phyloP scores from a whole-genome alignment of 495 filamentous ascomycete genomes.

The Venustampulla echinocandica region DNA sequence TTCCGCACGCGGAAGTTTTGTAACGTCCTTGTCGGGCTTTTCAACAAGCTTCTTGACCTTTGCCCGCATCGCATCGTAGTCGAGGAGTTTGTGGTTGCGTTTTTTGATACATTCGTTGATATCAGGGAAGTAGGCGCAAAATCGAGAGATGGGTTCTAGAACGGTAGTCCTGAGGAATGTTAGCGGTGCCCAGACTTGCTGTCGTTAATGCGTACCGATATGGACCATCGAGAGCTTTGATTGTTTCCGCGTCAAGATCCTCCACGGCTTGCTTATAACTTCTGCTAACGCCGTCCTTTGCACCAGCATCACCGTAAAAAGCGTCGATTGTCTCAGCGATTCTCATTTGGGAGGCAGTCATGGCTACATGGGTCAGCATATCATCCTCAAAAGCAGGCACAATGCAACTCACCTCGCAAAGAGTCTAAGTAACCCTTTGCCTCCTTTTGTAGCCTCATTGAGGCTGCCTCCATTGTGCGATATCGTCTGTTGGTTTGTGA shows the following conservation, averaged over 20 bases:
- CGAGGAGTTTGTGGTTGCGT: conserved; percentile 91
- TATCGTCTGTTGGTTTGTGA: conserved; percentile 56
- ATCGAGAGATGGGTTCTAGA: conserved; percentile 85
- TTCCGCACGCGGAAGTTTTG: conserved; percentile 87
- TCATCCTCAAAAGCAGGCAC: not conserved
- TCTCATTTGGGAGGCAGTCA: conserved; percentile 99
- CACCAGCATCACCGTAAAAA: conserved; percentile 94
- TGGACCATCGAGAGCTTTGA: conserved; percentile 96
- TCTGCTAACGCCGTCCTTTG: conserved; percentile 85
- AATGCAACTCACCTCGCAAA: conserved; percentile 57
- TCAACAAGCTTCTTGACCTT: conserved; percentile 95
- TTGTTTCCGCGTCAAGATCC: conserved; percentile 94
- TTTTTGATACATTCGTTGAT: conserved; percentile 99
- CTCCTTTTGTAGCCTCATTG: conserved; percentile 87
- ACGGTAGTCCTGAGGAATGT: conserved; percentile 63
- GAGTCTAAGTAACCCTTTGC: conserved; percentile 96
- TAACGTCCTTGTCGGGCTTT: conserved; percentile 96
- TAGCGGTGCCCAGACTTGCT: no score
- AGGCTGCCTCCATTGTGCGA: conserved; percentile 91
- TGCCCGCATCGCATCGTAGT: conserved; percentile 91
- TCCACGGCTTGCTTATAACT: conserved; percentile 98
- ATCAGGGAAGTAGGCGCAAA: conserved; percentile 98
- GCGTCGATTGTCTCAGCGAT: conserved; percentile 99
- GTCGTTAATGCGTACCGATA: conserved; percentile 61
- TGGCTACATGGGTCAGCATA: conserved; percentile 47